Evolutionary conservation across 768 basidiomycete genomes (phyloP), one percentile per base, ranked within the genome.

Genomic region (Mycena vulgaris): DNA sequence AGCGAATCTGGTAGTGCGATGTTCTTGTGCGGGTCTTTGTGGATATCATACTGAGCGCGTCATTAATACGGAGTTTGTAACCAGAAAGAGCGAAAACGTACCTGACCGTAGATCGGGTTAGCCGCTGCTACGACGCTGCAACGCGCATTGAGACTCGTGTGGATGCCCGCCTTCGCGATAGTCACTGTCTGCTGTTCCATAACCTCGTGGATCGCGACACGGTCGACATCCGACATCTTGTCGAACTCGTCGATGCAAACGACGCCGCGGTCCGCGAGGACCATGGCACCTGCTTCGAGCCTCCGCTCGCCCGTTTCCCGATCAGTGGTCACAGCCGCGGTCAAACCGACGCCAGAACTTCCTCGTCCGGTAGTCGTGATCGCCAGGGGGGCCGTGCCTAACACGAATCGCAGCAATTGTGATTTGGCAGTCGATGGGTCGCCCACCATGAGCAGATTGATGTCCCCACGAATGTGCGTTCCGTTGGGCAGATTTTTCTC

Each of bases 141-240:
- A 47, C 98, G 90, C 6, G 98, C 98, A 80, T 99, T 99, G 75
- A 99, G 87, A 79, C 94, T 96, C 0, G 98, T 99, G 78, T 99
- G 98, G 73, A 99, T 99, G 66, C 98, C 98, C 16, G 98, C 98
- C 78, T 99, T 99, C 55, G 98, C 98, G 73, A 99, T 99, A 11
- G 98, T 99, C 53, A 99, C 97, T 0, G 98, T 99, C 79, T 99
- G 98, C 80, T 98, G 97, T 79, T 99, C 98, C 98, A 99, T 99
- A 78, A 99, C 98, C 89, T 99, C 98, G 83, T 99, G 98, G 76
- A 99, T 99, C 37, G 98, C 97, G 23, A 99, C 97, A 74, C 98
- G 91, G 83, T 99, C 98, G 73, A 99, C 89, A 78, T 99, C 98
- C 30, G 95, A 97, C 98, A 99, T 99, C 81, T 99, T 99, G 88